Percentiles rank a stretch among this genome's conserved stretches.
Evolutionary conservation across 805 yeast species (phyloP).

Genomic region (Candida manassasensis): DNA sequence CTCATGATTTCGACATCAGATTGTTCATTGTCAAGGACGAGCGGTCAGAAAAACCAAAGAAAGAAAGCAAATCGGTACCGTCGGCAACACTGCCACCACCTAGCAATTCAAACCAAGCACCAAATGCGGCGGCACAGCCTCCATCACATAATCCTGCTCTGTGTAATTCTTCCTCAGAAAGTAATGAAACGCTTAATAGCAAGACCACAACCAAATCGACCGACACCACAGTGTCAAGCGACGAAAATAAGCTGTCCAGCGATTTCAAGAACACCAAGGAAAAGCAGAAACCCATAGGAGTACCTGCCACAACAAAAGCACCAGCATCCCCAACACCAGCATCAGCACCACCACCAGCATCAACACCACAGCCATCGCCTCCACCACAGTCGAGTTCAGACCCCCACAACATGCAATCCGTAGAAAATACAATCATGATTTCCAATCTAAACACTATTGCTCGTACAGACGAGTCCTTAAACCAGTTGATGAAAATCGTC

Average conservation of each 20-base stretch:
- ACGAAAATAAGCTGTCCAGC: no score
- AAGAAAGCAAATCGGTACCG: slow-evolving; percentile 4
- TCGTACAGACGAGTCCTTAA: slow-evolving; percentile 60
- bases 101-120: background rate
- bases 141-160: no score
- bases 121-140: no score
- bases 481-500: slow-evolving; percentile 73
- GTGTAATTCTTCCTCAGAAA: background rate
- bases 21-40: slow-evolving; percentile 85
- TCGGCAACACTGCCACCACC: slow-evolving; percentile 4
- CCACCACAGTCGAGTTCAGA: slow-evolving; percentile 18
- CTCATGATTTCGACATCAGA: slow-evolving; percentile 74
- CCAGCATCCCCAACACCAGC: slow-evolving; percentile 1
- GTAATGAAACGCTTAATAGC: background rate
- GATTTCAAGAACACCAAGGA: background rate
- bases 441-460: slow-evolving; percentile 82
- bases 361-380: slow-evolving; percentile 7
- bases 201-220: background rate
- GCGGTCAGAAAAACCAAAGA: slow-evolving; percentile 47
- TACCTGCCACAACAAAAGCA: slow-evolving; percentile 15
- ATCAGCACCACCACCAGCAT: slow-evolving; percentile 1
- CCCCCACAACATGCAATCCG: slow-evolving; percentile 44
- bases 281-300: slow-evolving; percentile 5
- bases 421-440: slow-evolving; percentile 76
- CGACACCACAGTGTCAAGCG: background rate